Base-by-base conservation (phyloP, 345 rosid species). In the Citrus australasica region DNA sequence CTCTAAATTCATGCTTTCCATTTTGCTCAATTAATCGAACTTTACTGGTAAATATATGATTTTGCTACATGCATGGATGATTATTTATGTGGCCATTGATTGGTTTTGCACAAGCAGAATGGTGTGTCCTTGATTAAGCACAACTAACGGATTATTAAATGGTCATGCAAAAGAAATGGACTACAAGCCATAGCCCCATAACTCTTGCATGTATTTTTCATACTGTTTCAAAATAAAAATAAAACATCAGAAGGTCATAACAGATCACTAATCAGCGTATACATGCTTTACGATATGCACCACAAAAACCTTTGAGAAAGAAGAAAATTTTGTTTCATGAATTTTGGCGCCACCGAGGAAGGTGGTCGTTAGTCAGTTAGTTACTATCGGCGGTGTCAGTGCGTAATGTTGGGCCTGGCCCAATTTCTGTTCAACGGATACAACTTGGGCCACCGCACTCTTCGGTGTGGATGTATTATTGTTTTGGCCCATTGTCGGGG, bases 81-180 rank as follows among this genome's bases (percentile, higher is more conserved):
- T 70, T 70, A 9, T 28, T 16, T 27, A 70, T 51, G 14, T 7
- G 40, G 9, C 40, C 9, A 37, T 7, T 48, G 19, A 48, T 40
- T 67, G 16, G 55, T 7, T 67, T n/a, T 11, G 56, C 1, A 7
- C 4, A 40, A 35, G 48, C 4, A 60, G 33, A 61, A 62, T 8
- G 37, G 78, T 64, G 63, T 64, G 78, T 30, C 51, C 42, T 19
- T 32, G 22, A 64, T 75, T 46, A 30, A 75, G 63, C 78, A 65
- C 16, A 48, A 75, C 48, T 0, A 48, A 63, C 70, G 78, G 78
- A 63, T 42, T 32, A 42, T 46, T 64, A 30, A 63, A 42, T 3
- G 70, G 30, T 75, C 35, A 51, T 75, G 71, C 63, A 33, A 48
- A 46, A 22, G 30, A 65, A 55, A 65, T 65, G 71, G 48, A 48